Conservation (phyloP, 352 stramenopile genomes). For the Phytophthora crassamura region DNA sequence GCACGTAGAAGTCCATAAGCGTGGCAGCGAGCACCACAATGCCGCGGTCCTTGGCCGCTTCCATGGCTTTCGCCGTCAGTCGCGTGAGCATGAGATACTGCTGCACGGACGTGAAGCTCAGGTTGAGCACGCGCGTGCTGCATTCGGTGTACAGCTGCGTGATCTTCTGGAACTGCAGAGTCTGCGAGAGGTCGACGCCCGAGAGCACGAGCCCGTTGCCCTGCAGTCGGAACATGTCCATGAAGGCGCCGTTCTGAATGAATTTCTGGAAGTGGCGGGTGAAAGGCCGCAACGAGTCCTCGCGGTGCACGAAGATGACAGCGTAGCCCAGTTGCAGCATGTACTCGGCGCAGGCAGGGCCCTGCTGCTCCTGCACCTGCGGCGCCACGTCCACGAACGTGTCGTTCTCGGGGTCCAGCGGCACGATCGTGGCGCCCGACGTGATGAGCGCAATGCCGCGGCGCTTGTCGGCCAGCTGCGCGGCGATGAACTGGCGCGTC, state of each 20-base stretch:
- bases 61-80: slow-evolving; percentile 62
- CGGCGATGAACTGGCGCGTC: slow-evolving; percentile 62
- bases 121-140: slow-evolving; percentile 73
- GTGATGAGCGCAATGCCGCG: slow-evolving; percentile 86
- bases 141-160: slow-evolving; percentile 62
- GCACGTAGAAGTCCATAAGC: slow-evolving; percentile 87
- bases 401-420: slow-evolving; percentile 64
- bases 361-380: slow-evolving; percentile 79
- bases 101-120: slow-evolving; percentile 84
- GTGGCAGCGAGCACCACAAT: slow-evolving; percentile 80
- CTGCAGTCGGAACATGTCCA: slow-evolving; percentile 78
- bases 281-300: slow-evolving; percentile 83
- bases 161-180: slow-evolving; percentile 75
- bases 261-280: slow-evolving; percentile 87
- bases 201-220: slow-evolving; percentile 69
- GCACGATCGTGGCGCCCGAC: slow-evolving; percentile 79
- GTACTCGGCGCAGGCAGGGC: slow-evolving; percentile 80
- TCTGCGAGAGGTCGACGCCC: slow-evolving; percentile 67
- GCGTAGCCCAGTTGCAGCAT: slow-evolving; percentile 81
- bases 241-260: slow-evolving; percentile 82
- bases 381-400: slow-evolving; percentile 81
- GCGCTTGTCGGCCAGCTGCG: slow-evolving; percentile 60
- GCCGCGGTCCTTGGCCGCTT: slow-evolving; percentile 61
- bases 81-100: slow-evolving; percentile 82
- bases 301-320: slow-evolving; percentile 83